Evolutionary conservation across 2,329 filamentous ascomycete genomes (phyloP), one percentile per base, ranked within the genome.

Genomic region (Claviceps paspali): DNA sequence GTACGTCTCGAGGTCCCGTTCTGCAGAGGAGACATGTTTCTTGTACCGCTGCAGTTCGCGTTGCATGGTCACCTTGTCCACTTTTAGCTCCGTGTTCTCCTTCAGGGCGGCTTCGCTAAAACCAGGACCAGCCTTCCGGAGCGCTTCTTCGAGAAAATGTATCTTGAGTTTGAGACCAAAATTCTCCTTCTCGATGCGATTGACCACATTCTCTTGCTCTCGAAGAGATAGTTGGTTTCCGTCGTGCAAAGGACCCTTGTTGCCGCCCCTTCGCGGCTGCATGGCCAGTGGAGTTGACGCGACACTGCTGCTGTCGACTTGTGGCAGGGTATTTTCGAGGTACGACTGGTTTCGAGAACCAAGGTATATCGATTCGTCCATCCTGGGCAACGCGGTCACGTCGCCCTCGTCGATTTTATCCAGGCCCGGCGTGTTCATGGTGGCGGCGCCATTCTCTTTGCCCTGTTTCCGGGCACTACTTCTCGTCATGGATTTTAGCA

Each of bases 151-250:
- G 39, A 98, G 70, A 55, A 93, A 98, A 57, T 96, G 86, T 37
- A 96, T 94, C 59, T 94, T 95, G 48, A 96, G 71, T 59, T 96
- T 96, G 38, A 98, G 68, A 18, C 85, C 85, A 54, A 96, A 98
- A 53, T 98, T 98, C 53, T 96, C 91, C 64, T 98, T 98, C 54
- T 95, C 86, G 49, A 98, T 88, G 52, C 83, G 83, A 61, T 95
- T 84, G 48, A 98, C 88, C 47, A 91, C 82, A 48, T 85, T 86
- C 59, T 96, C 91, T 57, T 98, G 91, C 54, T 98, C 91, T 43
- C 86, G 79, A 40, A 98, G 61, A 1, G 91, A 94, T 48, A 95
- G 70, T 52, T 92, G 80, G 49, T 95, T 94, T 15, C 86, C 86
- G 48, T 91, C 81, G 43, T 87, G 79, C 27, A 93, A 60, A 4